These are phyloP conservation scores for Russula ochroleuca DNA, from an alignment of 768 basidiomycete genomes.

Conservation along the genomic window DNA sequence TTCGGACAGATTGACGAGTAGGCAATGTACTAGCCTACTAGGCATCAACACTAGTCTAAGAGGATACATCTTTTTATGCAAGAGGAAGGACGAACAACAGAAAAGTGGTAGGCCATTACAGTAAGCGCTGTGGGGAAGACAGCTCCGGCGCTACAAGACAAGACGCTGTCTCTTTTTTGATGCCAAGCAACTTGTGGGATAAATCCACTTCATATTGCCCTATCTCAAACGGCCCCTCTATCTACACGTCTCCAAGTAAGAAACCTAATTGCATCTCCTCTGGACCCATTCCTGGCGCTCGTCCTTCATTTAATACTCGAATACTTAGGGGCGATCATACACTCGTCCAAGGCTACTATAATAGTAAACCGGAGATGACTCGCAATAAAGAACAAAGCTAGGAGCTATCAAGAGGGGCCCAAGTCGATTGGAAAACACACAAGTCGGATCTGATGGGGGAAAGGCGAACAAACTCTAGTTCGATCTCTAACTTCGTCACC, in stretches of 20 bases:
- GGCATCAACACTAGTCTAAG: not conserved
- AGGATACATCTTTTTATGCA: not conserved
- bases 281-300: not conserved
- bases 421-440: not conserved
- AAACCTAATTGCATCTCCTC: not conserved
- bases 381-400: too few relatives aligned
- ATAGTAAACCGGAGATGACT: not conserved
- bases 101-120: not conserved
- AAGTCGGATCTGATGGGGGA: not conserved
- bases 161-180: slow-evolving; percentile 9
- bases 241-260: slow-evolving; percentile 1
- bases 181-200: not conserved
- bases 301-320: not conserved
- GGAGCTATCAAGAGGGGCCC: not conserved
- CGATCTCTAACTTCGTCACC: not conserved
- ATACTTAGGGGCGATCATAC: not conserved
- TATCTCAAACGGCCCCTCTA: not conserved
- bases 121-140: too few relatives aligned
- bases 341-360: not conserved
- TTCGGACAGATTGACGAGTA: not conserved
- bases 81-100: not conserved
- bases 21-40: too few relatives aligned
- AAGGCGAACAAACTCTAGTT: not conserved
- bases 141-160: not conserved
- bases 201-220: not conserved